Evolutionary conservation across 371 early-diverging fungal genomes (phyloP), one percentile per base, ranked within the genome.

Genomic region (Mucor plumbeus): DNA sequence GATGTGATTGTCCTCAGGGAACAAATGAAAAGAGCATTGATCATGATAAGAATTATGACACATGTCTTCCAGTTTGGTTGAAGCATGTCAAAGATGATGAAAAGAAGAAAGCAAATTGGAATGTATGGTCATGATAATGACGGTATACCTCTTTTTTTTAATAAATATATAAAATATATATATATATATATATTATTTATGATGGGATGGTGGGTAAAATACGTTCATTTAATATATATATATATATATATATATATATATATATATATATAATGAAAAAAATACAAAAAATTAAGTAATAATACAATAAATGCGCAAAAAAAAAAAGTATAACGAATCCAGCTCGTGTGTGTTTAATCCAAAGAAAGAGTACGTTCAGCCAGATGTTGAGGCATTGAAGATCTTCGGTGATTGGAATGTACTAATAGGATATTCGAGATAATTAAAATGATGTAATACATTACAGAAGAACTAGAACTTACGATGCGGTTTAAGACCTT

Each of bases 401-500:
- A 53, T 67, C 56, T 60, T 55, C 26, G 57, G 56, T 54, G 55
- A 57, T 57, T 47, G 17, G 60, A 60, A 13, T 44, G 41, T 14
- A 61, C 67, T 67, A 36, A 0, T 40, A n/a, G n/a, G n/a, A 15
- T 9, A 14, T 33, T 41, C 40, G 41, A 9, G 5, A 50, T 21
- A 50, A 26, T 55, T 55, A 55, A 33, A 35, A 35, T 35, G n/a
- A 34, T 55, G 14, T 53, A 58, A 14, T 34, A 13, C 13, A 19
- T 26, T 50, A 21, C 44, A 39, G 7, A 54, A 31, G 10, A 47
- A 8, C 41, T 17, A 15, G 31, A 19, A 70, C 78, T 77, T 79
- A 79, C 80, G 61, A 59, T 80, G 80, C 10, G 78, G 64, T 71
- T 91, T 91, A 19, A 96, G 78, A 1, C 97, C 97, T 64, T 90